Conservation (phyloP, 768 basidiomycete genomes). For the Lyophyllum atratum region DNA sequence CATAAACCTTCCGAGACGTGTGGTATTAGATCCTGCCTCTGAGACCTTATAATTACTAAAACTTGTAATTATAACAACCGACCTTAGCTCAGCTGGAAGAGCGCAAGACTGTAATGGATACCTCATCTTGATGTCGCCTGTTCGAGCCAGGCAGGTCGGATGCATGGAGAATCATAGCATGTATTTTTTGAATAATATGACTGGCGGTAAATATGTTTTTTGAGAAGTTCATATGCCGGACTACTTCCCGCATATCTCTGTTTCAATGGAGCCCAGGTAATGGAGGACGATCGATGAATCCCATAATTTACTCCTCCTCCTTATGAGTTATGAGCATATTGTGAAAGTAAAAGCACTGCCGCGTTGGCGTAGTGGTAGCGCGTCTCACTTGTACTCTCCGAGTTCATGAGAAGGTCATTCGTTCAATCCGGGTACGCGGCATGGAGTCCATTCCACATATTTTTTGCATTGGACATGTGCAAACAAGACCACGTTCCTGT, state of each 20-base stretch:
- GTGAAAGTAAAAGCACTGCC: no score
- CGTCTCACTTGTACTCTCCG: slow-evolving; percentile 2
- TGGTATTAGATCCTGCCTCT: no score
- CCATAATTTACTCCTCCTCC: no score
- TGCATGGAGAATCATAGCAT: background rate
- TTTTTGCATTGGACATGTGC: no score
- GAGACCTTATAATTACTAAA: background rate
- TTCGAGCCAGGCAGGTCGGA: slow-evolving; percentile 21
- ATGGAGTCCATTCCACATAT: background rate
- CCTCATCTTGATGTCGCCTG: slow-evolving; percentile 16
- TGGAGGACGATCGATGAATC: no score
- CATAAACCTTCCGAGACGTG: no score
- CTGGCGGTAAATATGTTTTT: no score
- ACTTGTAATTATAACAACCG: slow-evolving; percentile 11
- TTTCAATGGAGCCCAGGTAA: no score
- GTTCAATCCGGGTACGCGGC: slow-evolving; percentile 15
- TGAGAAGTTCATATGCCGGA: no score
- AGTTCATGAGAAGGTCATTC: slow-evolving; percentile 6
- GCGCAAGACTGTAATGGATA: slow-evolving; percentile 43
- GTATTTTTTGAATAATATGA: background rate
- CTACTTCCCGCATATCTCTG: no score
- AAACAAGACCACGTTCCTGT: no score
- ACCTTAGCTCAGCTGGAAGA: slow-evolving; percentile 51
- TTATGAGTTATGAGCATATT: no score
- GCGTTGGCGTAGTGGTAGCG: background rate